Percentiles rank a stretch among this genome's conserved stretches.
Conservation (phyloP, 768 basidiomycete genomes). For the Auricularia cornea region DNA sequence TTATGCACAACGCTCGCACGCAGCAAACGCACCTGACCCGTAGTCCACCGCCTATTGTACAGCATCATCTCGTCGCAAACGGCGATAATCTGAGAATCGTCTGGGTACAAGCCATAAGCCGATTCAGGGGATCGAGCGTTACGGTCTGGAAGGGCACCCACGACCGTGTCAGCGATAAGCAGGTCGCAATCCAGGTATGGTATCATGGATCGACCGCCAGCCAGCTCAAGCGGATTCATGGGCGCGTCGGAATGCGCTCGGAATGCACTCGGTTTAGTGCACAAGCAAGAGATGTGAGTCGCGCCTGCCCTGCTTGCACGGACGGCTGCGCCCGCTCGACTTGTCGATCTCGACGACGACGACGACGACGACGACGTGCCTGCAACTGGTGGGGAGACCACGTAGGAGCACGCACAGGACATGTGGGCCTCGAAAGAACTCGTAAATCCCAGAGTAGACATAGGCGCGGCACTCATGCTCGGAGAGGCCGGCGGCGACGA, state of each 20-base stretch:
- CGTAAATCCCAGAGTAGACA: slow-evolving; percentile 89
- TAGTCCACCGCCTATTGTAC: slow-evolving; percentile 96
- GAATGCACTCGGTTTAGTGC: slow-evolving; percentile 88
- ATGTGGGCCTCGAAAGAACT: slow-evolving; percentile 93
- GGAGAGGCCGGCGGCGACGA: slow-evolving; percentile 43
- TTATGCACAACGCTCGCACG: slow-evolving; percentile 4
- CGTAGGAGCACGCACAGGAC: slow-evolving; percentile 61
- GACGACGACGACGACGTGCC: slow-evolving; percentile 86
- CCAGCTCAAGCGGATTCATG: slow-evolving; percentile 88
- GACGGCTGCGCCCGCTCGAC: slow-evolving; percentile 84
- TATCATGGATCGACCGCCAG: slow-evolving; percentile 96
- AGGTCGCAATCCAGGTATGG: slow-evolving; percentile 37
- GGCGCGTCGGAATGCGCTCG: slow-evolving; percentile 89
- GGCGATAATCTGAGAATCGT: slow-evolving; percentile 84
- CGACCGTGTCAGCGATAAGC: neutral
- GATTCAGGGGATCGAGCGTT: slow-evolving; percentile 82
- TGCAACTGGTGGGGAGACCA: slow-evolving; percentile 18
- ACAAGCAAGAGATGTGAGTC: slow-evolving; percentile 87
- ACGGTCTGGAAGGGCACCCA: slow-evolving; percentile 60
- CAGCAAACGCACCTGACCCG: slow-evolving; percentile 66
- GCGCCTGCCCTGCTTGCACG: slow-evolving; percentile 90
- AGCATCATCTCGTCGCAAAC: slow-evolving; percentile 94
- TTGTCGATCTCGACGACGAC: slow-evolving; percentile 97
- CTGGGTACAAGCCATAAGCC: slow-evolving; percentile 81
- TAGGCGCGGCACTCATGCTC: slow-evolving; percentile 50